phyloP scores from a whole-genome alignment of 1,284 basidiomycete species.

The Marasmius oreades region DNA sequence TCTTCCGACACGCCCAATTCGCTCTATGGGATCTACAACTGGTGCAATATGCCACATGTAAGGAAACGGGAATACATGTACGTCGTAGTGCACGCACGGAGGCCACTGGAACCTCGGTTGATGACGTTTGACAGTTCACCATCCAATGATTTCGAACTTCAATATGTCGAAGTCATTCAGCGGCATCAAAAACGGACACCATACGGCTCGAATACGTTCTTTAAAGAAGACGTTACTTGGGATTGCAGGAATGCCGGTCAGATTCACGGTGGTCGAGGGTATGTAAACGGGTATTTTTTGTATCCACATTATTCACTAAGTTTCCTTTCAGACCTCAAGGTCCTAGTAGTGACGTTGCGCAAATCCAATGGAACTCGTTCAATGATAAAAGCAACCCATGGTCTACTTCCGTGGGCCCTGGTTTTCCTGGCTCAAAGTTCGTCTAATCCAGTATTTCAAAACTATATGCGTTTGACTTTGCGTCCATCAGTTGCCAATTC shows the following conservation, averaged over 20 bases:
- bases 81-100: constrained; percentile 11
- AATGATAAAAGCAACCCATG: constrained; percentile 35
- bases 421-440: constrained; percentile 38
- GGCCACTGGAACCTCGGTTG: not conserved
- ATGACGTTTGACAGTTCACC: constrained; percentile 24
- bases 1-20: constrained; percentile 33
- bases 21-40: constrained; percentile 41
- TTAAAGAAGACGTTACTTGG: constrained; percentile 41
- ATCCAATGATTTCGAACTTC: constrained; percentile 28
- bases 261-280: constrained; percentile 33
- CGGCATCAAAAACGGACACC: constrained; percentile 48
- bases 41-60: constrained; percentile 51
- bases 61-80: constrained; percentile 39
- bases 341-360: constrained; percentile 24
- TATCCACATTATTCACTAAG: constrained; percentile 5
- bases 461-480: too few species aligned
- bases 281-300: constrained; percentile 7
- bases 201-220: constrained; percentile 44
- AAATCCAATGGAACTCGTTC: constrained; percentile 41
- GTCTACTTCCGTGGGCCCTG: constrained; percentile 34
- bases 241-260: constrained; percentile 36
- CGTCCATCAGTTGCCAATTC: constrained; percentile 46
- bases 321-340: constrained; percentile 19
- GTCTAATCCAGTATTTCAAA: too few species aligned
- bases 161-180: constrained; percentile 46